These are phyloP conservation scores for Alternaria gansuensis DNA, from an alignment of 2,329 filamentous ascomycete species.

Conservation along the genomic window DNA sequence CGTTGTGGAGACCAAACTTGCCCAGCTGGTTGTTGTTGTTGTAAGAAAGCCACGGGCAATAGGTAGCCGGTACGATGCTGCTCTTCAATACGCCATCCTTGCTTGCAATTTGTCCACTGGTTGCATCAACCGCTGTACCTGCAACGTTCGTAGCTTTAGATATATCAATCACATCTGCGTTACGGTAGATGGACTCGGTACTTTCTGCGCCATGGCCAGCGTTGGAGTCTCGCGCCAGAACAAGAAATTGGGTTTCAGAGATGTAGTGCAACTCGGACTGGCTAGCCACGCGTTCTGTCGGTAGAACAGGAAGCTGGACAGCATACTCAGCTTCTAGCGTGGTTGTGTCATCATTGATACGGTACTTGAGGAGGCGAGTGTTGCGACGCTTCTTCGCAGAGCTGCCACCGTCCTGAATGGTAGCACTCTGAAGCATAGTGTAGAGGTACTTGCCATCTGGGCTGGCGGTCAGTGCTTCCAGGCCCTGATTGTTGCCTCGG, in stretches of 20 bases:
- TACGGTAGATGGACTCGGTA: conserved; percentile 68
- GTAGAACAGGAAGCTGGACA: conserved; percentile 69
- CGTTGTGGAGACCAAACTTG: conserved; percentile 74
- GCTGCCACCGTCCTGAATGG: conserved; percentile 61
- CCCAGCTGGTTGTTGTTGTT: conserved; percentile 72
- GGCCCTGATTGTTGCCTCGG: conserved; percentile 77
- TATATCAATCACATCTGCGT: conserved; percentile 75
- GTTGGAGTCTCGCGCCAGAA: conserved; percentile 70
- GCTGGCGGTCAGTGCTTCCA: conserved; percentile 73
- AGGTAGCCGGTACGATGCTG: conserved; percentile 65
- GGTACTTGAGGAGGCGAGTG: conserved; percentile 71
- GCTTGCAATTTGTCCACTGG: conserved; percentile 58
- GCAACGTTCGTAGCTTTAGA: conserved; percentile 68
- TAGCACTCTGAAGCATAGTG: conserved; percentile 71
- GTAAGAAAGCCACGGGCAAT: conserved; percentile 73
- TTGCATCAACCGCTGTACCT: conserved; percentile 50
- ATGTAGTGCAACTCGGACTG: conserved; percentile 75
- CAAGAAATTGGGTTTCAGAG: conserved; percentile 69
- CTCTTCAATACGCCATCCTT: conserved; percentile 63
- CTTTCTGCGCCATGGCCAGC: conserved; percentile 66
- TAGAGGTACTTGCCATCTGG: conserved; percentile 71
- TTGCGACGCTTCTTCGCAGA: conserved; percentile 65
- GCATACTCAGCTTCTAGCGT: conserved; percentile 69
- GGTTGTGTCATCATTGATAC: conserved; percentile 60
- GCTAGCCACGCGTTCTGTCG: conserved; percentile 65